These are phyloP conservation scores for Quercus engelmannii DNA, from an alignment of 306 rosid genomes.

Conservation along the genomic window DNA sequence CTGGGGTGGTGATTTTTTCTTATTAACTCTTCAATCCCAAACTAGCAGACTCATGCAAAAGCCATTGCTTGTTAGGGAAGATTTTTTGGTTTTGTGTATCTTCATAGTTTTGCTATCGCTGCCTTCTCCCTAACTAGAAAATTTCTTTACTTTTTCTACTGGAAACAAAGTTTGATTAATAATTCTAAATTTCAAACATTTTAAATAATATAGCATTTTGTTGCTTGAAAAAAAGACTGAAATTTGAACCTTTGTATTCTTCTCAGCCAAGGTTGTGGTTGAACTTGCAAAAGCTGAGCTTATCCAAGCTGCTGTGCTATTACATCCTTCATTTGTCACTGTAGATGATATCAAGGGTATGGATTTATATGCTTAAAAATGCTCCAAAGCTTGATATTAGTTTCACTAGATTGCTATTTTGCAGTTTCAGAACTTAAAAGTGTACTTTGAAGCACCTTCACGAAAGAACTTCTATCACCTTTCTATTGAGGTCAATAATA, in stretches of 20 bases:
- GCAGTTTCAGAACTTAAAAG: not conserved
- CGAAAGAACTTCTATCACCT: not conserved
- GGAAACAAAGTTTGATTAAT: not conserved
- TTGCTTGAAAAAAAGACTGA: not conserved
- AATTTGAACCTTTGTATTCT: not conserved
- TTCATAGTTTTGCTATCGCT: not conserved
- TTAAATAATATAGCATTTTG: not conserved
- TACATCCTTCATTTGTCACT: slow-evolving; percentile 66
- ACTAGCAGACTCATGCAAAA: too few species aligned
- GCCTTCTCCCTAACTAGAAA: too few species aligned
- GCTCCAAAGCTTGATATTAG: not conserved
- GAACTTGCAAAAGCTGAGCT: slow-evolving; percentile 45
- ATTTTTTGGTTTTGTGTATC: not conserved
- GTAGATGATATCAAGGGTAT: slow-evolving; percentile 65
- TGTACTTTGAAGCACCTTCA: not conserved
- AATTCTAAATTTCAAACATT: not conserved
- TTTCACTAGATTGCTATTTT: not conserved
- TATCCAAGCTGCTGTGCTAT: slow-evolving; percentile 56
- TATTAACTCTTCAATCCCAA: not conserved
- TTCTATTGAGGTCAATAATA: not conserved
- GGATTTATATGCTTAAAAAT: slow-evolving; percentile 7
- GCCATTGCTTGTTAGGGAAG: too few species aligned
- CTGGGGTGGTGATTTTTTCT: slow-evolving; percentile 61
- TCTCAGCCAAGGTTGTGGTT: slow-evolving; percentile 68
- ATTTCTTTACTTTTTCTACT: too few species aligned